Percentiles rank a stretch among this genome's conserved stretches.
These are phyloP conservation scores for Arthroderma uncinatum DNA, from an alignment of 2,329 filamentous ascomycete genomes.

Conservation along the genomic window DNA sequence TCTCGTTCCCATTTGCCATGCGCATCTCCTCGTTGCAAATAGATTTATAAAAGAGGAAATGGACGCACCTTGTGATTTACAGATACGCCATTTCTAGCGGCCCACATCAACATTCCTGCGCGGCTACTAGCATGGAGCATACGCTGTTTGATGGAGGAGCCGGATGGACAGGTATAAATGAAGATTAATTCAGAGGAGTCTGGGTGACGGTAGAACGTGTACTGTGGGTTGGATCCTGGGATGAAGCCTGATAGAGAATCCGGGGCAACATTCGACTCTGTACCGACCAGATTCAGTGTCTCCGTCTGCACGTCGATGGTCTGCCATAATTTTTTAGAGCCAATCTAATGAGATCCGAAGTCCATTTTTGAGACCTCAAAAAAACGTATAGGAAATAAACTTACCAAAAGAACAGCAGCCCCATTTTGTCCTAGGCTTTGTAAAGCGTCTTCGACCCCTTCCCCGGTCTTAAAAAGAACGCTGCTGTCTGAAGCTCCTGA, in stretches of 20 bases:
- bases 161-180: constrained; percentile 53
- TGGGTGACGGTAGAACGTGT: constrained; percentile 49
- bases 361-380: background rate
- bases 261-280: constrained; percentile 34
- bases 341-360: background rate
- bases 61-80: constrained; percentile 44
- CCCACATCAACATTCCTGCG: constrained; percentile 42
- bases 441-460: constrained; percentile 44
- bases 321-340: constrained; percentile 22
- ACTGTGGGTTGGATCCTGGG: constrained; percentile 45
- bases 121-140: constrained; percentile 55
- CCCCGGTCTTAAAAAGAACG: constrained; percentile 43
- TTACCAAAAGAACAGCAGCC: constrained; percentile 40
- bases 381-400: constrained; percentile 16
- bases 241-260: constrained; percentile 39
- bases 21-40: too few species aligned
- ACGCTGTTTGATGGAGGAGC: constrained; percentile 52
- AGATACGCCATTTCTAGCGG: constrained; percentile 46
- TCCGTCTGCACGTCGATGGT: constrained; percentile 38
- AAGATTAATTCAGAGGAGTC: constrained; percentile 43
- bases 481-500: constrained; percentile 20
- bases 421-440: constrained; percentile 24
- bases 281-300: constrained; percentile 43
- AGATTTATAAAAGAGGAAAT: constrained; percentile 14
- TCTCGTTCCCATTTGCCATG: background rate